Base-by-base conservation (phyloP, 805 yeast species). In the Cyberlindnera meyerae region DNA sequence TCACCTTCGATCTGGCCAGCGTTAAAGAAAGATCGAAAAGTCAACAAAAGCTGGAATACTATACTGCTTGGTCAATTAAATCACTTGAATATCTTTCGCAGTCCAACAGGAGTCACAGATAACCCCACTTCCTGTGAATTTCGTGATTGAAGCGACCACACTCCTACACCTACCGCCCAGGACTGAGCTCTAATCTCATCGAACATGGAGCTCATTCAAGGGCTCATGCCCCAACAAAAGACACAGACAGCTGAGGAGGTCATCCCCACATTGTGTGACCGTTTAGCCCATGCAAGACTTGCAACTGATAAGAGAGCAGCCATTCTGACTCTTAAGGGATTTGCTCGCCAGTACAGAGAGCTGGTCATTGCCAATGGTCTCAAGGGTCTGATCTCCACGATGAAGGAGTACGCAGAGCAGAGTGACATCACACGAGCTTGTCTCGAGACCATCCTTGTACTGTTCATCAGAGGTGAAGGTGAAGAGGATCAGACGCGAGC, bases 301-400 rank as follows among this genome's bases (percentile, higher is more conserved):
- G 70, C 93, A 3, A 77, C 83, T 20, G 98, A 93, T 61, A 70
- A 97, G 44, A 66, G 95, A 36, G 90, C 96, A 2, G 97, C 97
- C 0, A 84, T 90, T 4, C 68, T 90, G 25, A 90, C 95, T 0
- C 66, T 93, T 44, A 89, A 90, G 55, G 84, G 94, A 28, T 88
- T 87, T 57, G 77, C 94, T 42, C 70, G 97, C 38, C 86, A 87
- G 49, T 87, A 82, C 57, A 66, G 98, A 43, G 99, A 93, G 59
- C 68, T 81, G 2, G 97, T 93, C 2, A 86, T 89, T 31, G 94
- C 95, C 24, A 76, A 81, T 42, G 97, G 95, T 2, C 65, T 89
- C 24, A 69, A 87, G 39, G 84, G 88, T 1, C 63, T 93, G 34
- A 70, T 93, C 12, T 58, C 66, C 17, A 77, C 89, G 0, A 62